Conservation (phyloP, 1,284 basidiomycete species). For the Trametes versicolor region DNA sequence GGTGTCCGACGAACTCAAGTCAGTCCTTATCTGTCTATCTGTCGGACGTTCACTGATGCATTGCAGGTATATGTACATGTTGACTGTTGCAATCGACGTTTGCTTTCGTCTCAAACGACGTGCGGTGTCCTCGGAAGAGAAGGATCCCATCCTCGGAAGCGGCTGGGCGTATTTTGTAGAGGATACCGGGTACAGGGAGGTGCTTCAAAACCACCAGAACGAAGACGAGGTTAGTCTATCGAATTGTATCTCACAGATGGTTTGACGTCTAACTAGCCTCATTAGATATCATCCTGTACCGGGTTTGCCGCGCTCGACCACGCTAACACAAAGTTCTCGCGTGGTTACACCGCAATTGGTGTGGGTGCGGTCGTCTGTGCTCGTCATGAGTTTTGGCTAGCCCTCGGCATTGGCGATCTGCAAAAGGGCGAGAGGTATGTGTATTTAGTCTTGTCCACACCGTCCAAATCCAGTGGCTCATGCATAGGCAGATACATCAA, state of each 20-base stretch:
- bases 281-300: conserved; percentile 36
- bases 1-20: conserved; percentile 12
- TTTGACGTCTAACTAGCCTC: too few relatives aligned
- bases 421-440: conserved; percentile 34
- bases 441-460: too few relatives aligned
- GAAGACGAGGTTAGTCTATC: conserved; percentile 33
- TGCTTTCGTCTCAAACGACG: conserved; percentile 44
- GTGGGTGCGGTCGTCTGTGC: conserved; percentile 35
- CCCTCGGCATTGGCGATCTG: conserved; percentile 23
- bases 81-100: conserved; percentile 41
- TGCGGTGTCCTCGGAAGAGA: conserved; percentile 28
- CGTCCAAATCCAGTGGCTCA: too few relatives aligned
- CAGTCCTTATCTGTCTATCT: neutral
- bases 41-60: neutral
- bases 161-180: too few relatives aligned
- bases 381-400: conserved; percentile 34
- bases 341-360: conserved; percentile 37
- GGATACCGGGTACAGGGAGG: conserved; percentile 32
- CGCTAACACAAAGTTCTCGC: conserved; percentile 30
- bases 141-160: conserved; percentile 38
- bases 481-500: conserved; percentile 33
- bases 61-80: conserved; percentile 35
- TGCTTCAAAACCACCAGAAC: conserved; percentile 23
- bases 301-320: conserved; percentile 30
- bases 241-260: too few relatives aligned